A percentile compares a stretch with the other conserved stretches of the same genome.
Conservation (phyloP, 139 green algal species). For the Astrephomene gubernaculifera region DNA sequence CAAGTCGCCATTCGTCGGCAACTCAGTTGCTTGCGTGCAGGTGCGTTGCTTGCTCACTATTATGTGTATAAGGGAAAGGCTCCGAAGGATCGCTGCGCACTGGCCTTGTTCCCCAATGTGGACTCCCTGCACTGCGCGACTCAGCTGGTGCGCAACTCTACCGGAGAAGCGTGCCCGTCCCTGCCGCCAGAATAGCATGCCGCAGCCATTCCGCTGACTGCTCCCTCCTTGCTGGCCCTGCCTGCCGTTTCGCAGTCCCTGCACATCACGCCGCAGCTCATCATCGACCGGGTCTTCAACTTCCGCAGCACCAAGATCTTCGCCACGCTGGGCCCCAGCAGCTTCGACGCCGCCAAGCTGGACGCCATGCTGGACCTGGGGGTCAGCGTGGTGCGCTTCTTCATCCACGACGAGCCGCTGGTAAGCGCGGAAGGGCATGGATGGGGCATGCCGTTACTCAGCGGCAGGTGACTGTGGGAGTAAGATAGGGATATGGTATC, state of each 20-base stretch:
- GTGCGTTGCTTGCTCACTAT: not conserved
- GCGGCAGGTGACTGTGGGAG: too few relatives aligned
- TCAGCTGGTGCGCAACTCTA: too few relatives aligned
- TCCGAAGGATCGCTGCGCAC: too few relatives aligned
- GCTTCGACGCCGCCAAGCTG: conserved; percentile 52
- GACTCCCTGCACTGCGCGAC: too few relatives aligned
- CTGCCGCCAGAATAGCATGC: too few relatives aligned
- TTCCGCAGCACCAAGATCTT: conserved; percentile 68
- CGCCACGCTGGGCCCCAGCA: conserved; percentile 73
- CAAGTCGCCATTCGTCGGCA: conserved; percentile 46
- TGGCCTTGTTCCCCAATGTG: too few relatives aligned
- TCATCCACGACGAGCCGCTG: conserved; percentile 30
- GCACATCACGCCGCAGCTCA: conserved; percentile 45
- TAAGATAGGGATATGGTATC: too few relatives aligned
- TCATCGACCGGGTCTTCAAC: conserved; percentile 39
- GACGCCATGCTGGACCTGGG: conserved; percentile 69
- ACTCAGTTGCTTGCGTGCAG: conserved; percentile 42
- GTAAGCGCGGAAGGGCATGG: too few relatives aligned
- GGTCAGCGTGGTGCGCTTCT: conserved; percentile 52
- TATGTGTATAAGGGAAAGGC: not conserved
- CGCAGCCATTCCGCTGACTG: too few relatives aligned
- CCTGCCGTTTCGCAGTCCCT: conserved; percentile 12
- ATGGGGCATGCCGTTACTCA: not conserved
- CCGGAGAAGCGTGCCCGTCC: too few relatives aligned
- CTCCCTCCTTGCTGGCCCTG: not conserved